Evolutionary conservation across 345 rosid species (phyloP).

Genomic region (Eucalyptus curtisii): DNA sequence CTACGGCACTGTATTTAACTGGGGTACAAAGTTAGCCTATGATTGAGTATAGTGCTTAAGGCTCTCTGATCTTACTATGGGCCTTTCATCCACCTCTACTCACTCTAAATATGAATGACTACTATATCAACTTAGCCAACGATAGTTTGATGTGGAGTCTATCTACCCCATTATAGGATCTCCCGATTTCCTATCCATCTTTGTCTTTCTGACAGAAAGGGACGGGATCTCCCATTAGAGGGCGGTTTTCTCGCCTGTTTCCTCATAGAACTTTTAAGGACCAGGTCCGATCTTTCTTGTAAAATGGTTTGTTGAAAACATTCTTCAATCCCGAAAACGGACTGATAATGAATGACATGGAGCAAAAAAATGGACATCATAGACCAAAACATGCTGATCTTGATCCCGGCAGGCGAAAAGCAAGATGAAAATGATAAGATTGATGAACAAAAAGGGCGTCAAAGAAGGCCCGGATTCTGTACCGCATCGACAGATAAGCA

Average conservation of each 20-base stretch:
- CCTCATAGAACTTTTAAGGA: rapidly evolving
- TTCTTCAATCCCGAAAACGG: background rate
- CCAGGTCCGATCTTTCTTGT: background rate
- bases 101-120: rapidly evolving
- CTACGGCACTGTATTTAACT: background rate
- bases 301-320: background rate
- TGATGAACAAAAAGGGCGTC: background rate
- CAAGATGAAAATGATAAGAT: background rate
- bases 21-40: no score
- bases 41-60: no score
- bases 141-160: no score
- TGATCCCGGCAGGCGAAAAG: background rate
- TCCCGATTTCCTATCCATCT: rapidly evolving
- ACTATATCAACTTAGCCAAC: rapidly evolving
- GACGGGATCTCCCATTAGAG: rapidly evolving
- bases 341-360: background rate
- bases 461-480: background rate
- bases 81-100: no score
- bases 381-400: background rate
- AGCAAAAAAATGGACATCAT: background rate
- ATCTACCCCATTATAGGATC: rapidly evolving
- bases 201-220: rapidly evolving
- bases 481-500: background rate
- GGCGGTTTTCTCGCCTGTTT: rapidly evolving
- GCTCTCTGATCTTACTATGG: rapidly evolving